A percentile compares a stretch with the other conserved stretches of the same genome.
Conservation (phyloP, 805 yeast genomes). For the Priceomyces melissophilus region DNA sequence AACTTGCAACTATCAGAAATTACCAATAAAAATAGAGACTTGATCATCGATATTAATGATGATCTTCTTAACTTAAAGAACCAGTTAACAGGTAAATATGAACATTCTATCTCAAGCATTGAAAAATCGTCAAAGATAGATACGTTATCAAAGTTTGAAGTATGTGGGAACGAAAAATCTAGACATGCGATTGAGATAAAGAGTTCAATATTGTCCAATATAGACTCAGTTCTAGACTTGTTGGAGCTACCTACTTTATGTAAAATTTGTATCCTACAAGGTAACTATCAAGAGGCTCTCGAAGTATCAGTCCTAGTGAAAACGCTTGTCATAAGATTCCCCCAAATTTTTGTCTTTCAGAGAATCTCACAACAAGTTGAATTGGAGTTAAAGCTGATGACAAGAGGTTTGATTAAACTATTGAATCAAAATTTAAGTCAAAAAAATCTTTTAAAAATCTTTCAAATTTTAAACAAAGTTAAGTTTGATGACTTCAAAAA, state of each 20-base stretch:
- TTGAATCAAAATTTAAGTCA: conserved; percentile 75
- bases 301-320: conserved; percentile 75
- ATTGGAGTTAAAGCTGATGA: conserved; percentile 60
- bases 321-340: conserved; percentile 67
- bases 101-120: conserved; percentile 13
- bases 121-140: conserved; percentile 9
- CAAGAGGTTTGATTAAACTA: conserved; percentile 62
- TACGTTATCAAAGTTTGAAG: conserved; percentile 4
- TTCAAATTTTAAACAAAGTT: conserved; percentile 64
- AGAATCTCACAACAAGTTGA: conserved; percentile 51
- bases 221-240: conserved; percentile 72
- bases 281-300: conserved; percentile 85
- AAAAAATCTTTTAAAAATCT: conserved; percentile 71
- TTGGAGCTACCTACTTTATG: conserved; percentile 82
- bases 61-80: conserved; percentile 31
- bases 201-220: conserved; percentile 49
- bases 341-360: conserved; percentile 51
- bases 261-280: conserved; percentile 77
- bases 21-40: conserved; percentile 40
- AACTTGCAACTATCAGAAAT: conserved; percentile 45
- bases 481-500: conserved; percentile 3
- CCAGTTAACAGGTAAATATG: conserved; percentile 17
- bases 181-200: conserved; percentile 18
- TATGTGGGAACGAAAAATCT: conserved; percentile 20
- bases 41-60: conserved; percentile 40